Percentiles rank a stretch among this genome's conserved stretches.
Evolutionary conservation across 2,329 filamentous ascomycete genomes (phyloP).

Genomic region (Claviceps sp.): DNA sequence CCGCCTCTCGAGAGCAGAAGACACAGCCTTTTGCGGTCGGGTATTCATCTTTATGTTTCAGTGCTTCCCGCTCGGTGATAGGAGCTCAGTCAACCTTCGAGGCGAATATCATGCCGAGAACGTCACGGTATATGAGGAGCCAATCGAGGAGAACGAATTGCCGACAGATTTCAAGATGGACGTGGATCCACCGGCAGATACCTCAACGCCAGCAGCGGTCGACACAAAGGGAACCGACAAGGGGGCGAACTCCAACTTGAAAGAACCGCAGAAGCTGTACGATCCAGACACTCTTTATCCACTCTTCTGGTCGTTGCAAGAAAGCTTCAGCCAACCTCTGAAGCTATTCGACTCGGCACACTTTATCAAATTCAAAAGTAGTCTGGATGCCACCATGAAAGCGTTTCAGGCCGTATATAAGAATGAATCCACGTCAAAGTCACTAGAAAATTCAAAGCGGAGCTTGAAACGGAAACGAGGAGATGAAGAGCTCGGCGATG

Average conservation of each 20-base stretch:
- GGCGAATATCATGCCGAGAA: constrained; percentile 96
- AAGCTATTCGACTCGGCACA: constrained; percentile 59
- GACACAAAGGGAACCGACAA: constrained; percentile 18
- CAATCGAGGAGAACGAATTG: constrained; percentile 17
- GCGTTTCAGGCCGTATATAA: constrained; percentile 40
- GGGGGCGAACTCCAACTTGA: constrained; percentile 26
- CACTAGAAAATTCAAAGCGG: constrained; percentile 48
- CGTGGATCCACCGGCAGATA: constrained; percentile 39
- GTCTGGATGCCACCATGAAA: constrained; percentile 52
- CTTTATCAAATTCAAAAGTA: constrained; percentile 70
- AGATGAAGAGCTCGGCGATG: constrained; percentile 37
- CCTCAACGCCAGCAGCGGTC: constrained; percentile 13
- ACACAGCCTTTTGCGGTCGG: constrained; percentile 91
- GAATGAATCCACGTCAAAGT: constrained; percentile 35
- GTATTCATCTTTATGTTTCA: constrained; percentile 99
- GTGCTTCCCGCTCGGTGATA: constrained; percentile 90
- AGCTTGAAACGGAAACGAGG: constrained; percentile 59
- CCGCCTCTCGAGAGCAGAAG: constrained; percentile 84
- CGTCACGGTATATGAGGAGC: constrained; percentile 62
- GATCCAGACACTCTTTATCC: constrained; percentile 70
- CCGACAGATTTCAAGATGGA: constrained; percentile 38
- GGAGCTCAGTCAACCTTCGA: constrained; percentile 90
- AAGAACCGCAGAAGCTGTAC: constrained; percentile 38
- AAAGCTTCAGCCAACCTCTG: constrained; percentile 82
- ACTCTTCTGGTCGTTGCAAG: constrained; percentile 85